Evolutionary conservation across 345 rosid species (phyloP).

Genomic region (Acer campestre): DNA sequence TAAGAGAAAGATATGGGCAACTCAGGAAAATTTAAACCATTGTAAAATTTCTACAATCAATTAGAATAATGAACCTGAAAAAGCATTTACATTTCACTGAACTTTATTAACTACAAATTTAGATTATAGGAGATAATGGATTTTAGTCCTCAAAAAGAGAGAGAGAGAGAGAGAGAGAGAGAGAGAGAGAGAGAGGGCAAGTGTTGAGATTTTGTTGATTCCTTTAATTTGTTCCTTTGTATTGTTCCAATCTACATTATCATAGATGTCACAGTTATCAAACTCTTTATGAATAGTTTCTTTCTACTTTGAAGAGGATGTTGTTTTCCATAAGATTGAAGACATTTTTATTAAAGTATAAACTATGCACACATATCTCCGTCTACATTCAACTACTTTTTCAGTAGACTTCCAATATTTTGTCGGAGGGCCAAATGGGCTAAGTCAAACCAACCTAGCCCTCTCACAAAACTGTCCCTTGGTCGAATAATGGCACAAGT

Average conservation of each 20-base stretch:
- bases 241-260: background rate
- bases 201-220: background rate
- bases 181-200: background rate
- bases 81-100: background rate
- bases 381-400: too few species aligned
- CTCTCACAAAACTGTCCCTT: background rate
- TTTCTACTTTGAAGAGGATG: background rate
- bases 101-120: too few species aligned
- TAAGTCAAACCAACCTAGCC: background rate
- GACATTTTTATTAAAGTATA: too few species aligned
- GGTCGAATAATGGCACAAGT: conserved; percentile 3
- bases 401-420: too few species aligned
- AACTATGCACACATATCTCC: too few species aligned
- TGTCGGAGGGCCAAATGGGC: too few species aligned
- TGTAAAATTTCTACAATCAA: background rate
- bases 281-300: background rate
- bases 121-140: too few species aligned
- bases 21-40: background rate
- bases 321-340: background rate
- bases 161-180: too few species aligned
- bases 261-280: background rate
- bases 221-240: background rate
- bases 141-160: too few species aligned
- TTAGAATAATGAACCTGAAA: background rate
- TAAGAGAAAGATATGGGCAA: background rate